Evolutionary conservation across 805 yeast species (phyloP), one percentile per base, ranked within the genome.

Genomic region (Wickerhamiella kurtzmanii): DNA sequence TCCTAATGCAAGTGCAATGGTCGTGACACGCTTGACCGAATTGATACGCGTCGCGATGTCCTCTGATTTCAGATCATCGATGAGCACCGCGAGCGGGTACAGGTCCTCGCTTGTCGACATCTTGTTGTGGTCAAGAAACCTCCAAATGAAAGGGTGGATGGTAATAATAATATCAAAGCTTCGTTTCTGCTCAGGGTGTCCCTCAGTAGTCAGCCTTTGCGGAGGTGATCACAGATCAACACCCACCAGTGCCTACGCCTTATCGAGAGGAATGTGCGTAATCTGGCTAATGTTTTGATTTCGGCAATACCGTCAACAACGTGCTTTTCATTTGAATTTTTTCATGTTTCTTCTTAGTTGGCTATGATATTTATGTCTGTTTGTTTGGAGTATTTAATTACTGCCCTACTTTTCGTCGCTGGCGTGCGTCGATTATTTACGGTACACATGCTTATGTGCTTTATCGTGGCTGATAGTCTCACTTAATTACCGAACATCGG

Each of bases 1-100:
- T 6, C 98, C 98, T 48, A 92, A 69, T 2, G 97, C 98, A 45
- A 86, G 71, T 32, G 97, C 95, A 60, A 92, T 89, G 32, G 96
- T 89, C 56, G 88, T 94, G 54, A 94, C 71, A 55, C 92, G 79
- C 58, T 82, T 83, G 94, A 92, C 88, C 40, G 97, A 97, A 54
- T 80, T 85, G 19, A 92, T 89, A 51, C 99, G 74, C 59, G 88
- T 82, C 21, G 95, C 76, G 37, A 89, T 89, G 62, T 92, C 98
- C 61, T 92, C 98, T 64, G 89, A 96, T 67, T 84, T 84, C 64
- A 92, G 75, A 66, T 94, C 99, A 64, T 94, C 98, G 85, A 92
- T 87, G 50, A 92, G 75, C 56, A 92, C 74, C 15, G 98, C 98
- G 65, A 92, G 76, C 41, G 99, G 98, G 60, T 85, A 89, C 48